Evolutionary conservation across 2,329 filamentous ascomycete genomes (phyloP), one percentile per base, ranked within the genome.

Genomic region (Leptosphaerulina australis): DNA sequence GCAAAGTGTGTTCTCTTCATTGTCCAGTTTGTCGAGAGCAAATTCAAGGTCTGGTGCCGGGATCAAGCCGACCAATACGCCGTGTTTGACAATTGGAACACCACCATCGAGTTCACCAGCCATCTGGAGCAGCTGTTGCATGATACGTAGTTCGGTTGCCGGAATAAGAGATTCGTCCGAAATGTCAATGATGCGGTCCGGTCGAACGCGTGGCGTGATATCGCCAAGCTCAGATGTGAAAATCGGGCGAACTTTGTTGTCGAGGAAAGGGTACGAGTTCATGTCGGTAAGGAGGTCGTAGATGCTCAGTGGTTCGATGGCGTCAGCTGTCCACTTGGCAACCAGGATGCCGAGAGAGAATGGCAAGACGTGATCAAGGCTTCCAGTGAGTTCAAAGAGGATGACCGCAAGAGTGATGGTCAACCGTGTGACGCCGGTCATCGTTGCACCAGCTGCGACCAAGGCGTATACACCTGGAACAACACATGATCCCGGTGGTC

Each of bases 251-350:
- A 92, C 84, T 72, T 97, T 97, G 75, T 95, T 96, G 74, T 96
- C 91, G n/a, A 99, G 82, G 76, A 95, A 97, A 0, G 94, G 94
- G 60, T 97, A 99, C 2, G 90, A 88, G 73, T 99, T 97, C 88
- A 99, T 93, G 69, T 94, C 91, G 0, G 92, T 97, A 14, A 97
- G 79, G 9, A 97, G 83, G 68, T 97, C 94, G 70, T 97, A 97
- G 55, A 99, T 97, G 71, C 91, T 96, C 44, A 91, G 81, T 12
- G 93, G 94, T 72, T 99, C 94, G 41, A 99, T 84, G 3, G 91
- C 92, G 74, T 97, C 94, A 0, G 94, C 92, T 0, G 91, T 96
- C 94, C 94, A 99, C 76, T 99, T 99, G n/a, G 93, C 87, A 21
- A 96, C 91, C 3, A 97, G 79, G 25, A 99, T 91, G 0, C 90